A percentile compares a stretch with the other conserved stretches of the same genome.
These are phyloP conservation scores for Xylaria palmicola DNA, from an alignment of 495 filamentous ascomycete genomes.

Conservation along the genomic window DNA sequence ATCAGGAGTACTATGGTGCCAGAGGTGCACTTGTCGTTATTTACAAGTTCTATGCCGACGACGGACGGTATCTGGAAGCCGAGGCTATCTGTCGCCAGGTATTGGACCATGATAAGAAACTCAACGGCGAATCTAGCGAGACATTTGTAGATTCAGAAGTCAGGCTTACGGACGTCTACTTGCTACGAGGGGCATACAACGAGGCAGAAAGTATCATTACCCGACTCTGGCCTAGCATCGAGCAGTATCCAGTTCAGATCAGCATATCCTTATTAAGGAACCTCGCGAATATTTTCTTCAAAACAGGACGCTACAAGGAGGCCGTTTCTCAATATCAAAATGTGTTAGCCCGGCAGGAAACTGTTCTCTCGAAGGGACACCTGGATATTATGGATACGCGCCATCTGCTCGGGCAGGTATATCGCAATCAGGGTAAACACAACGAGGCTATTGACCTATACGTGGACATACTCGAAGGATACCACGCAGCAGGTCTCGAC, in stretches of 20 bases:
- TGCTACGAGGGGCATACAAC: conserved; percentile 3
- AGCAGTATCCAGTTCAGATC: not conserved
- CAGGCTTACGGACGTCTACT: not conserved
- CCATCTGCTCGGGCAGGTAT: conserved; percentile 2
- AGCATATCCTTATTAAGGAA: not conserved
- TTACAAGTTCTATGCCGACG: not conserved
- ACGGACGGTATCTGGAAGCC: not conserved
- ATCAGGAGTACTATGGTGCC: not conserved
- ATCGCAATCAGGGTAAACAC: not conserved
- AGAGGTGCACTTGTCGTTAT: not conserved
- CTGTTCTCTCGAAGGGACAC: not conserved
- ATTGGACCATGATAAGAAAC: not conserved
- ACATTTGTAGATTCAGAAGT: not conserved
- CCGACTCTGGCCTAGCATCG: not conserved
- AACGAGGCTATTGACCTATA: not conserved
- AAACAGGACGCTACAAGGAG: not conserved
- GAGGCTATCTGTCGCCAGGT: not conserved
- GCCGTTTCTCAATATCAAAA: conserved; percentile 1
- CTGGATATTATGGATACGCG: not conserved
- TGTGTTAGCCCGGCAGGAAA: not conserved
- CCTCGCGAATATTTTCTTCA: conserved; percentile 3
- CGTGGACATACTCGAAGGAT: not conserved
- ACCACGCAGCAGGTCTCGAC: conserved; percentile 2
- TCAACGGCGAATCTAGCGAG: not conserved
- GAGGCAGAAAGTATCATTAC: not conserved